Evolutionary conservation across 2,329 filamentous ascomycete genomes (phyloP).

Genomic region (Plectosphaerella sp.): DNA sequence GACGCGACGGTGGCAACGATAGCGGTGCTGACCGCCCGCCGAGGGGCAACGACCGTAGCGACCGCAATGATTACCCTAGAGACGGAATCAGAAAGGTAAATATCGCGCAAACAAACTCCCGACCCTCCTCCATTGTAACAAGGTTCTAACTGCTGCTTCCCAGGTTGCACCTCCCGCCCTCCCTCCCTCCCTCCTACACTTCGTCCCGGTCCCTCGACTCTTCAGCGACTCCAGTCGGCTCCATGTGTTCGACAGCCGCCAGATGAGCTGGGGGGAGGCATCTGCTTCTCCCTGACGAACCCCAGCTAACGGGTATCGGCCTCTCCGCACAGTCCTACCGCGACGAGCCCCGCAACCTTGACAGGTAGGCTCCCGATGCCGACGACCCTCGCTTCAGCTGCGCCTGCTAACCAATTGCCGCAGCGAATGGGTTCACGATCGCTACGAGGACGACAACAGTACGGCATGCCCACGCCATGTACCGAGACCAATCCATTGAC

Average conservation of each 20-base stretch:
- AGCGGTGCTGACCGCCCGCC: constrained; percentile 1
- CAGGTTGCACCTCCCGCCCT: constrained; percentile 8
- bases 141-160: constrained; percentile 16
- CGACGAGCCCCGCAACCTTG: constrained; percentile 62
- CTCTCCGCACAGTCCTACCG: constrained; percentile 53
- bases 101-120: constrained; percentile 1
- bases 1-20: neutral
- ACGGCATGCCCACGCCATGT: constrained; percentile 10
- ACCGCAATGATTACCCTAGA: constrained; percentile 55
- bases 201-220: constrained; percentile 16
- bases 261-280: constrained; percentile 5
- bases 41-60: constrained; percentile 29
- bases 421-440: constrained; percentile 93
- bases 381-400: neutral
- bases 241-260: neutral
- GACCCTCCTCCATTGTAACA: constrained; percentile 14
- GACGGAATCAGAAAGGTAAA: constrained; percentile 88
- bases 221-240: neutral
- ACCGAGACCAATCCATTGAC: constrained; percentile 2
- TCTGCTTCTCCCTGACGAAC: constrained; percentile 6
- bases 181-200: constrained; percentile 21
- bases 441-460: constrained; percentile 69
- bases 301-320: constrained; percentile 28
- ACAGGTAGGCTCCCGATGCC: constrained; percentile 50
- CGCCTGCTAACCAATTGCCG: neutral